Conservation (phyloP, 78 protist genomes). For the Chrysochromulina parva region DNA sequence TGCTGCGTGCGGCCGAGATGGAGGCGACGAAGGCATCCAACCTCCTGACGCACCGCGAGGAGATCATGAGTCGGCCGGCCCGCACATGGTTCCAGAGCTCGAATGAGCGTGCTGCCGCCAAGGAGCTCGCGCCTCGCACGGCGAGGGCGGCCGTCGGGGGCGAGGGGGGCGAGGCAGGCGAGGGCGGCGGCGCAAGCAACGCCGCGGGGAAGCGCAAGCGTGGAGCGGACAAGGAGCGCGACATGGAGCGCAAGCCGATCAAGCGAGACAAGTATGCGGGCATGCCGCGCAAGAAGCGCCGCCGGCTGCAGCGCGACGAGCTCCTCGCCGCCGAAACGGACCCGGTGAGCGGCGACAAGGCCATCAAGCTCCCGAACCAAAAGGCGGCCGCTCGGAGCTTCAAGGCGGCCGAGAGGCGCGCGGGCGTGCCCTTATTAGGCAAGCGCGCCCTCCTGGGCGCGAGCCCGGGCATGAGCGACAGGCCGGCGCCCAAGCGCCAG, state of each 20-base stretch:
- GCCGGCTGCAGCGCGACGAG: neutral
- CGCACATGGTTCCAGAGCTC: neutral
- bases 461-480: no score
- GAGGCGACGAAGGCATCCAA: neutral
- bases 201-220: neutral
- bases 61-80: neutral
- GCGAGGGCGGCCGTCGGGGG: neutral
- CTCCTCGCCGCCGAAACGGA: neutral
- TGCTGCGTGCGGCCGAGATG: neutral
- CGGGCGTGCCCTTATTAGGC: no score
- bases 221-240: neutral
- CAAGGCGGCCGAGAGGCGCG: no score
- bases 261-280: neutral
- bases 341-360: neutral
- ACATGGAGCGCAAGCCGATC: neutral
- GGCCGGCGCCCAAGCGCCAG: no score
- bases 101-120: neutral
- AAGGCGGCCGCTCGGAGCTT: neutral
- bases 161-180: neutral
- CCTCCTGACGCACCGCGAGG: neutral
- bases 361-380: neutral
- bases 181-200: neutral
- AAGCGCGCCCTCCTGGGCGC: no score
- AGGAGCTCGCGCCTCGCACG: neutral
- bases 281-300: constrained; percentile 23